Percentiles rank a stretch among this genome's conserved stretches.
phyloP scores from a whole-genome alignment of 1,284 basidiomycete species.

The Trichosporon asahii region DNA sequence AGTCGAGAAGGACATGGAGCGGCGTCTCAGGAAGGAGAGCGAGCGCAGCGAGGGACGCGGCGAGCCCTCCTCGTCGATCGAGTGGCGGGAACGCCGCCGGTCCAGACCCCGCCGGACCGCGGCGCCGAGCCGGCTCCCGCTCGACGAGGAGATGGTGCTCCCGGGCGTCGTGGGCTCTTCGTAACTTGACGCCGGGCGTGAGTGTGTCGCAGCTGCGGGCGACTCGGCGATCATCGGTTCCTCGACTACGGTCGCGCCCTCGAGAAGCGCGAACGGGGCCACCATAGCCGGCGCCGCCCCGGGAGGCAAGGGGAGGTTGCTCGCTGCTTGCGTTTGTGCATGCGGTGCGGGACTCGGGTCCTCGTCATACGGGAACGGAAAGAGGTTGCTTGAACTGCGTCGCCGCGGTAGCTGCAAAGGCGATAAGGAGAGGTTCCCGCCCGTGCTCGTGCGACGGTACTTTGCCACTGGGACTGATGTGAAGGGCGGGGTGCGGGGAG shows the following conservation, averaged over 20 bases:
- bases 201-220: not conserved
- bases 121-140: not conserved
- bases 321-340: not conserved
- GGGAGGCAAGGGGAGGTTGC: not conserved
- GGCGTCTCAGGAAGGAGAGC: not conserved
- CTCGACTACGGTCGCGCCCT: not conserved
- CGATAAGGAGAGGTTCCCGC: not conserved
- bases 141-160: not conserved
- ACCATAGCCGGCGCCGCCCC: not conserved
- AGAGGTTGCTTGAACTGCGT: not conserved
- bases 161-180: not conserved
- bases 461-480: not conserved
- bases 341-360: not conserved
- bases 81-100: not conserved
- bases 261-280: not conserved
- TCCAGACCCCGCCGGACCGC: not conserved
- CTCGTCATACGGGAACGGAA: conserved; percentile 5
- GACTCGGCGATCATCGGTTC: not conserved
- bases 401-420: not conserved
- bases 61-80: not conserved
- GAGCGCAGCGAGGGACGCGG: not conserved
- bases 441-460: not conserved
- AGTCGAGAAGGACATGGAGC: conserved; percentile 2
- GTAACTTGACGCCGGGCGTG: not conserved
- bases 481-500: conserved; percentile 4